These are phyloP conservation scores for Ceratocystis papillata DNA, from an alignment of 2,329 filamentous ascomycete genomes.

Conservation along the genomic window DNA sequence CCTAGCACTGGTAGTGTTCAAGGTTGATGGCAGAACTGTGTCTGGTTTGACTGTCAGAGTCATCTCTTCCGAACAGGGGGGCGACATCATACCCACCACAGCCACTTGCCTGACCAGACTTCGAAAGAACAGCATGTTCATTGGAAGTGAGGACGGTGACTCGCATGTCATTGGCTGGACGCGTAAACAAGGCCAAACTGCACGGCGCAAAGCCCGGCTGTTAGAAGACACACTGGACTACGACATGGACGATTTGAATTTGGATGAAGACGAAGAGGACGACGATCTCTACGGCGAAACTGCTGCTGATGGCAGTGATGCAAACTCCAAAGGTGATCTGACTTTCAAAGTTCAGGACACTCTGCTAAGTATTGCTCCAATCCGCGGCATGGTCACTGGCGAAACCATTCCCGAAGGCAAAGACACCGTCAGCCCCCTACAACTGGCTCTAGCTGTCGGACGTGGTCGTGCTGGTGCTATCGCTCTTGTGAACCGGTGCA, in stretches of 20 bases:
- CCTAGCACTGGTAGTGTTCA: conserved; percentile 67
- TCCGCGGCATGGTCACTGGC: conserved; percentile 63
- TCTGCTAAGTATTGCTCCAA: conserved; percentile 66
- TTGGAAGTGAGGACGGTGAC: conserved; percentile 75
- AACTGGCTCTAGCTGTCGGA: conserved; percentile 51
- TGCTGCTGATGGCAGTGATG: conserved; percentile 24
- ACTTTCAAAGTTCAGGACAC: conserved; percentile 67
- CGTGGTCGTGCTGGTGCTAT: conserved; percentile 57
- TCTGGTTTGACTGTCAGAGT: conserved; percentile 68
- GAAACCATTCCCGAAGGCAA: conserved; percentile 38
- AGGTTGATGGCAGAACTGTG: conserved; percentile 80
- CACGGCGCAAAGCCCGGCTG: conserved; percentile 52
- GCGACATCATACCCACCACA: conserved; percentile 47
- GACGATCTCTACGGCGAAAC: conserved; percentile 48
- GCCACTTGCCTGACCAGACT: conserved; percentile 62
- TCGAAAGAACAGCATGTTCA: conserved; percentile 59
- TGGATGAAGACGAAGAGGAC: conserved; percentile 50
- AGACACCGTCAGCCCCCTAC: conserved; percentile 32
- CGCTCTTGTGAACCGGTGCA: conserved; percentile 63
- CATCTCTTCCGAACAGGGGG: conserved; percentile 53
- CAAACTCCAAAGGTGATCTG: conserved; percentile 46
- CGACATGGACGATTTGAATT: conserved; percentile 37
- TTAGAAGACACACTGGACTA: conserved; percentile 44
- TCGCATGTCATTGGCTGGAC: conserved; percentile 74
- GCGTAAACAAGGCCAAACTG: conserved; percentile 49